phyloP scores from a whole-genome alignment of 768 basidiomycete genomes.

The Calocybe cyanea region DNA sequence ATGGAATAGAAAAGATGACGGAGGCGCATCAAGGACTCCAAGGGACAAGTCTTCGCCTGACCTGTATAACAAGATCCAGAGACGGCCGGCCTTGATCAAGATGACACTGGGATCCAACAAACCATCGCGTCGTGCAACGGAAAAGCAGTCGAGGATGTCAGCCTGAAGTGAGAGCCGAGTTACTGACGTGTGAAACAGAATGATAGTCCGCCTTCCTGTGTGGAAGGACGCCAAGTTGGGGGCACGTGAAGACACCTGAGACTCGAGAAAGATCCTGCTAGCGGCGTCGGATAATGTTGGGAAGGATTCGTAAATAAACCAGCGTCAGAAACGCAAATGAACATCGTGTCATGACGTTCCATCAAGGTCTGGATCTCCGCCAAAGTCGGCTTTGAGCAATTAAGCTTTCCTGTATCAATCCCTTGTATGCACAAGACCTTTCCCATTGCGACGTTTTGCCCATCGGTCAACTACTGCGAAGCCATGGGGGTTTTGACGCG shows the following conservation, averaged over 20 bases:
- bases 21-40: slow-evolving; percentile 9
- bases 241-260: slow-evolving; percentile 22
- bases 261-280: slow-evolving; percentile 6
- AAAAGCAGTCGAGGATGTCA: slow-evolving; percentile 22
- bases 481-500: slow-evolving; percentile 56
- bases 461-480: slow-evolving; percentile 27
- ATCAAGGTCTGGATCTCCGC: slow-evolving; percentile 9
- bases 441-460: slow-evolving; percentile 4
- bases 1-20: slow-evolving; percentile 11
- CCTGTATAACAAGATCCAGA: slow-evolving; percentile 20
- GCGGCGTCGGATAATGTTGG: slow-evolving; percentile 3
- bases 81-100: slow-evolving; percentile 15
- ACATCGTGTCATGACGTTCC: slow-evolving; percentile 27
- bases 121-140: slow-evolving; percentile 15
- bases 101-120: slow-evolving; percentile 23
- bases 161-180: slow-evolving; percentile 28
- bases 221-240: slow-evolving; percentile 38
- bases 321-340: slow-evolving; percentile 9
- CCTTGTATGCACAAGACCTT: slow-evolving; percentile 15
- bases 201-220: slow-evolving; percentile 38
- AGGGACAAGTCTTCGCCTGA: slow-evolving; percentile 17
- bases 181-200: slow-evolving; percentile 33
- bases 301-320: slow-evolving; percentile 6
- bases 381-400: slow-evolving; percentile 1
- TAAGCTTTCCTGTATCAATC: slow-evolving; percentile 29